Conservation (phyloP, 257 asterid genomes). For the Solanum etuberosum region DNA sequence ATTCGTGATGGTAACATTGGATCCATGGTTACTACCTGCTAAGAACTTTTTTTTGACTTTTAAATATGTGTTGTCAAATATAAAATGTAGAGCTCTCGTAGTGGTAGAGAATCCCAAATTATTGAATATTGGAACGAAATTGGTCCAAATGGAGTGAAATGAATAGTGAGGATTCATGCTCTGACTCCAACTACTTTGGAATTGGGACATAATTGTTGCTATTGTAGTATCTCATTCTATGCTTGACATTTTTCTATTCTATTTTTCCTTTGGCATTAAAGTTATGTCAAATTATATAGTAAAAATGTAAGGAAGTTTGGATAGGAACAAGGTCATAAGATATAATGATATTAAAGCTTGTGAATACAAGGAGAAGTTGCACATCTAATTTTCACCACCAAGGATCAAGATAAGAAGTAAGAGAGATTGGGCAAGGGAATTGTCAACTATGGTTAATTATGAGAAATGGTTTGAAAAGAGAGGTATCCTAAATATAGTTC, state of each 20-base stretch:
- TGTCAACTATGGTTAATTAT: neutral
- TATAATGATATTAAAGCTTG: neutral
- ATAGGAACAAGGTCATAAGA: neutral
- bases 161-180: neutral
- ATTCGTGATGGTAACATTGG: neutral
- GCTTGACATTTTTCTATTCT: neutral
- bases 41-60: neutral
- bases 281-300: neutral
- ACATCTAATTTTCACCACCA: neutral
- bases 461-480: neutral
- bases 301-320: neutral
- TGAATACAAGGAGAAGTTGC: neutral
- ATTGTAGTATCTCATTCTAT: neutral
- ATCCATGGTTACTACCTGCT: neutral
- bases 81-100: neutral
- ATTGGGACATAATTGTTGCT: neutral
- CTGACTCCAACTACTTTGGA: neutral
- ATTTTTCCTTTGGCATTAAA: neutral
- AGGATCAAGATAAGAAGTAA: neutral
- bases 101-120: neutral
- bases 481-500: neutral
- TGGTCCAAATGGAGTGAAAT: neutral
- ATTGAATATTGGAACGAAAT: neutral
- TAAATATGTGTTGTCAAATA: neutral
- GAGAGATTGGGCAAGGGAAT: neutral